Evolutionary conservation across 1,284 basidiomycete genomes (phyloP).

Genomic region (Apiotrichum brassicae): DNA sequence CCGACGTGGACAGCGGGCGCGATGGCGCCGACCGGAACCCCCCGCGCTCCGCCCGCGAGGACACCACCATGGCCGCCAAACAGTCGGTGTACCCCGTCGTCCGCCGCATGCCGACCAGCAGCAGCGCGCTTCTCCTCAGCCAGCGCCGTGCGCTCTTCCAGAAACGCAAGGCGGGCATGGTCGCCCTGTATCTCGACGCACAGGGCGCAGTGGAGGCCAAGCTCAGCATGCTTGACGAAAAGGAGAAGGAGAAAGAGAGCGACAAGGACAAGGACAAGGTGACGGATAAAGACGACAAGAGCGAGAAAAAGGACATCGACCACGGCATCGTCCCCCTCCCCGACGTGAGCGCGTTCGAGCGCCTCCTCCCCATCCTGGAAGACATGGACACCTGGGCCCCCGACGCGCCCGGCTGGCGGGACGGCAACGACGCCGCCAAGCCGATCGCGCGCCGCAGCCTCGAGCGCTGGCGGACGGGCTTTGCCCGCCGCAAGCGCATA

Average conservation of each 20-base stretch:
- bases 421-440: slow-evolving; percentile 14
- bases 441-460: slow-evolving; percentile 11
- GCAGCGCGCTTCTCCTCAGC: slow-evolving; percentile 9
- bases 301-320: not conserved
- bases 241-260: not conserved
- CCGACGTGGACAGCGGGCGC: slow-evolving; percentile 13
- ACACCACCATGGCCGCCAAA: not conserved
- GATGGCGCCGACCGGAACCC: slow-evolving; percentile 19
- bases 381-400: slow-evolving; percentile 34
- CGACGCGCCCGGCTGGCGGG: slow-evolving; percentile 34
- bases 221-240: too few relatives aligned
- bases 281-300: not conserved
- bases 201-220: slow-evolving; percentile 22
- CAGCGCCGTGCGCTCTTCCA: slow-evolving; percentile 27
- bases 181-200: slow-evolving; percentile 38
- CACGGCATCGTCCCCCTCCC: slow-evolving; percentile 7
- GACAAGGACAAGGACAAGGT: not conserved
- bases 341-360: slow-evolving; percentile 25
- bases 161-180: slow-evolving; percentile 33
- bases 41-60: slow-evolving; percentile 16
- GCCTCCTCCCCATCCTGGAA: slow-evolving; percentile 32
- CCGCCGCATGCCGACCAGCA: slow-evolving; percentile 6
- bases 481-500: slow-evolving; percentile 20
- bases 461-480: slow-evolving; percentile 26
- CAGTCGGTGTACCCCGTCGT: not conserved